Evolutionary conservation across 192 early-diverging fungal genomes (phyloP), one percentile per base, ranked within the genome.

Genomic region (Coemansia sp.): DNA sequence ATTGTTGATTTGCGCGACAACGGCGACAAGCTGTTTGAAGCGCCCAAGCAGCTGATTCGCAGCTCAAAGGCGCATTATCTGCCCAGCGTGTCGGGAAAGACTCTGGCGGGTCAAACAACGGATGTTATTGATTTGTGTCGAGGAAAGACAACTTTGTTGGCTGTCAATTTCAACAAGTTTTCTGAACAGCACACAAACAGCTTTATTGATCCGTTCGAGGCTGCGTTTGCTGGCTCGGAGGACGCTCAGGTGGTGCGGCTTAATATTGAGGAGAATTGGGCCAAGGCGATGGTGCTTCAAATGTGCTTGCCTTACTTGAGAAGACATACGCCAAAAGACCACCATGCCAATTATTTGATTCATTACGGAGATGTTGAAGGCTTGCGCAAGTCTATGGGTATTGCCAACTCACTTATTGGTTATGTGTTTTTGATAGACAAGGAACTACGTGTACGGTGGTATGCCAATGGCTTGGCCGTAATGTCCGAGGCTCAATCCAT

Each of bases 251-350:
- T 78, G 2, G 62, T 83, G 45, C 70, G 67, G 70, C 57, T 76
- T 21, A 79, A 83, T n/a, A 65, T 83, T 29, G 70, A 79, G 57
- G 82, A 83, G 62, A 83, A 83, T 49, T 72, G 62, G 66, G 70
- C 70, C 23, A 83, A 83, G 73, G 82, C 70, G 6, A 56, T 59
- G 8, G 67, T 79, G 45, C 59, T 83, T 35, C 50, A 57, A 14
- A 27, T 77, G 64, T 83, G 69, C 27, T 38, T 83, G 23, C 72
- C 76, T 19, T 73, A 61, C 53, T 38, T 74, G 39, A 54, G 61
- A n/a, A 57, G 62, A n/a, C 37, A 43, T 14, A 51, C 79, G 9
- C 76, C 82, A 2, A 66, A 71, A 47, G 58, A 72, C 41, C 57
- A 58, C 0, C 73, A 79, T 22, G 56, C 15, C 8, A 61, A 22